Evolutionary conservation across 495 filamentous ascomycete genomes (phyloP).

Genomic region (Viridothelium virens): DNA sequence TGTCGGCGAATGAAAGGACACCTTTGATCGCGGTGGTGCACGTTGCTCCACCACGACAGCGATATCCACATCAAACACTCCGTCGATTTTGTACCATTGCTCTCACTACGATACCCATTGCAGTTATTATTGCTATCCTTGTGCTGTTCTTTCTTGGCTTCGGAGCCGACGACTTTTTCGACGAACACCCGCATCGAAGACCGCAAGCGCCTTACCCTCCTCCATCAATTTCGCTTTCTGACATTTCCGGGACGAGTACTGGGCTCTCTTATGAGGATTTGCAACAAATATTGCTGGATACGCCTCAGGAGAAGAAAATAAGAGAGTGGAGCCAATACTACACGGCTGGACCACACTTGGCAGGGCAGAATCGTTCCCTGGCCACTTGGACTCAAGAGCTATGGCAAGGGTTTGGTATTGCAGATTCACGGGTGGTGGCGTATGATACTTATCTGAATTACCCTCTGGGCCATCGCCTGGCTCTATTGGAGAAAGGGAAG

Average conservation of each 20-base stretch:
- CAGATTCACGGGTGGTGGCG: slow-evolving; percentile 58
- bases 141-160: slow-evolving; percentile 40
- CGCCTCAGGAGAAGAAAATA: slow-evolving; percentile 59
- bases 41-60: slow-evolving; percentile 45
- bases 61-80: slow-evolving; percentile 60
- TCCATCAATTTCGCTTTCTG: slow-evolving; percentile 28
- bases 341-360: slow-evolving; percentile 78
- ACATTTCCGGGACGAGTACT: background rate
- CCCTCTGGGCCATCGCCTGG: slow-evolving; percentile 69
- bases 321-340: slow-evolving; percentile 88
- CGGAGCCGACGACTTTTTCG: slow-evolving; percentile 24
- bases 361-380: slow-evolving; percentile 79
- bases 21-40: slow-evolving; percentile 53
- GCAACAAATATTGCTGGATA: slow-evolving; percentile 58
- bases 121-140: slow-evolving; percentile 54
- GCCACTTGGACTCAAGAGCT: slow-evolving; percentile 79
- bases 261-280: slow-evolving; percentile 57
- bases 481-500: slow-evolving; percentile 55
- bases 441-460: slow-evolving; percentile 95
- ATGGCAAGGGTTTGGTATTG: slow-evolving; percentile 78
- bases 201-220: slow-evolving; percentile 41
- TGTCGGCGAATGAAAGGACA: slow-evolving; percentile 49
- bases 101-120: slow-evolving; percentile 49
- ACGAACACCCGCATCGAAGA: slow-evolving; percentile 32
- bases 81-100: slow-evolving; percentile 66